Conservation (phyloP, 495 filamentous ascomycete species). For the Aspergillus coremiiformis region DNA sequence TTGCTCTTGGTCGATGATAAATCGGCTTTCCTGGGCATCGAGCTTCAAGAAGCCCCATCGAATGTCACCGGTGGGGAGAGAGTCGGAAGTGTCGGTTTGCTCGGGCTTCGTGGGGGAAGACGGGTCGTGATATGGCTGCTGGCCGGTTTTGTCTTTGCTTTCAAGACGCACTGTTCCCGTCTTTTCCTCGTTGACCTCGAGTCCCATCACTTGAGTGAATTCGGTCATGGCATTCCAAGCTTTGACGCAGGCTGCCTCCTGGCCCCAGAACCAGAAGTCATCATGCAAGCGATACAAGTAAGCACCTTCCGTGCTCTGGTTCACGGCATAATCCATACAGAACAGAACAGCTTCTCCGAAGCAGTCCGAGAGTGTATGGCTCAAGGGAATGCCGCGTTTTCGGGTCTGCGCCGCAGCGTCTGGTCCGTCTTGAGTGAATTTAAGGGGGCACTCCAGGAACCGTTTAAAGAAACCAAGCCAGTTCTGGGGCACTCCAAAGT, state of each 20-base stretch:
- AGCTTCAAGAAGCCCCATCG: slow-evolving; percentile 61
- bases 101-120: neutral
- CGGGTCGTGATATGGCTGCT: neutral
- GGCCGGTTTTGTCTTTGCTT: neutral
- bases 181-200: slow-evolving; percentile 51
- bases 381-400: slow-evolving; percentile 50
- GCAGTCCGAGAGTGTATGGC: slow-evolving; percentile 51
- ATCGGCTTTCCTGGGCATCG: slow-evolving; percentile 45
- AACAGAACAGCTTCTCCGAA: slow-evolving; percentile 58
- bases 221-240: slow-evolving; percentile 52
- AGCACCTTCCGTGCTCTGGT: slow-evolving; percentile 45
- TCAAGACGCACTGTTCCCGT: slow-evolving; percentile 48
- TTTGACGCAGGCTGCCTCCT: slow-evolving; percentile 44
- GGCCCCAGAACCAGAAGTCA: slow-evolving; percentile 65
- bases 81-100: neutral
- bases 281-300: slow-evolving; percentile 58
- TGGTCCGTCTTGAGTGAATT: slow-evolving; percentile 48
- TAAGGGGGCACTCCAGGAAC: slow-evolving; percentile 54
- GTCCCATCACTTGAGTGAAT: slow-evolving; percentile 49
- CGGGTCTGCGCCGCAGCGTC: slow-evolving; percentile 36
- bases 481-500: slow-evolving; percentile 52
- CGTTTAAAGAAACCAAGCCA: slow-evolving; percentile 56
- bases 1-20: slow-evolving; percentile 54
- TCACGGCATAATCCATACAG: slow-evolving; percentile 59
- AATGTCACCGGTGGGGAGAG: slow-evolving; percentile 49